Evolutionary conservation across 306 rosid species (phyloP), one percentile per base, ranked within the genome.

Genomic region (Trifolium fragiferum): DNA sequence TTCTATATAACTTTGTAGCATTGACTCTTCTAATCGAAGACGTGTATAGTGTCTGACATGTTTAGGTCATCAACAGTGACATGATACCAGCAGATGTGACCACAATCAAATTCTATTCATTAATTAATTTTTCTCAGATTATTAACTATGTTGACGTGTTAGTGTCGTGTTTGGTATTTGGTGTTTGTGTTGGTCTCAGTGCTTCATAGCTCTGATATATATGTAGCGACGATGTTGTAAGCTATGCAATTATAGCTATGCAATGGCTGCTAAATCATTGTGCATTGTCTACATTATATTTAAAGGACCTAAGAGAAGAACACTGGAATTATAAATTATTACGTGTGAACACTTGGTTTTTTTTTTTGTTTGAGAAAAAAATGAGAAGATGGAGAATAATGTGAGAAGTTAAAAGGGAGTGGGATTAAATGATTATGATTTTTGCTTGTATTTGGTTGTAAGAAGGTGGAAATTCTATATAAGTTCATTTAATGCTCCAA

Each of bases 301-400:
- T 13, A 44, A 44, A 43, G 15, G 6, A 44, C 50, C 1, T 7
- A 44, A 13, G n/a, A 44, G n/a, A 44, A 44, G 7, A 44, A 44
- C 15, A 44, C 7, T 13, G 6, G 50, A 44, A 4, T 44, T 44
- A 12, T 44, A 44, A 5, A 12, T 44, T 12, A 44, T 44, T 44
- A 4, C 50, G 0, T 44, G 50, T 13, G 8, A 44, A 13, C 8
- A 44, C 16, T 44, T 13, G n/a, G n/a, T 11, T 69, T 40, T 6
- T 23, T 11, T 27, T 13, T 53, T 72, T 35, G 35, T 50, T 60
- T 61, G 70, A 78, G 23, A 35, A 46, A 76, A 76, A 59, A 44
- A 68, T 18, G 19, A 46, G 40, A 70, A 70, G 19, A 18, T 23
- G 59, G 14, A 14, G 53, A 78, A 37, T 7, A 47, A 6, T 18